Conservation (phyloP, 352 stramenopile genomes). For the Blastocystis hominis region DNA sequence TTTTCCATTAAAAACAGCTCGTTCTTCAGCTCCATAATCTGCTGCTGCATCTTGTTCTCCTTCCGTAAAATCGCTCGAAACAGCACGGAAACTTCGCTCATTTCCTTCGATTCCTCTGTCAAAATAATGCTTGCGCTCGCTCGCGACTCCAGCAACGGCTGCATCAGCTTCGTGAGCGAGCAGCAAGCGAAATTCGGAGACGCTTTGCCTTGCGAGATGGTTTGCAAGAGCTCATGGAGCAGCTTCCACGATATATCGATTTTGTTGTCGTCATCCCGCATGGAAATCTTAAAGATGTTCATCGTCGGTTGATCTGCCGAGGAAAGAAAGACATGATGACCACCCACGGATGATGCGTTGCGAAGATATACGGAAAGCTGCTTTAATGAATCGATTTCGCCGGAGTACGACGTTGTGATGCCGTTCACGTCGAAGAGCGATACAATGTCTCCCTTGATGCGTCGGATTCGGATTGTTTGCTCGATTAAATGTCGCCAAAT, state of each 20-base stretch:
- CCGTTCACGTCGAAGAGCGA: neutral
- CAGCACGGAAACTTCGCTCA: neutral
- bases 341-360: neutral
- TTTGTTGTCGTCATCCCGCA: neutral
- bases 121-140: neutral
- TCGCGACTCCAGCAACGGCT: neutral
- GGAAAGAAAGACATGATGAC: neutral
- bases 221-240: neutral
- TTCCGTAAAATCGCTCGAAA: neutral
- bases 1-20: slow-evolving; percentile 1
- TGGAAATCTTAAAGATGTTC: neutral
- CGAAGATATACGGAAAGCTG: neutral
- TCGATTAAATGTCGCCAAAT: neutral
- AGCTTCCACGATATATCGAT: neutral
- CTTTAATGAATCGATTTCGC: neutral
- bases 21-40: neutral
- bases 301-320: neutral
- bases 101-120: neutral
- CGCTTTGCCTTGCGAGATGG: neutral
- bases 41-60: neutral
- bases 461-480: neutral
- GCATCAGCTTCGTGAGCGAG: neutral
- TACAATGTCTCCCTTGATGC: neutral
- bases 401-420: neutral
- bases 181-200: neutral